phyloP scores from a whole-genome alignment of 129 eudicot species.

The Ambrosia artemisiifolia region DNA sequence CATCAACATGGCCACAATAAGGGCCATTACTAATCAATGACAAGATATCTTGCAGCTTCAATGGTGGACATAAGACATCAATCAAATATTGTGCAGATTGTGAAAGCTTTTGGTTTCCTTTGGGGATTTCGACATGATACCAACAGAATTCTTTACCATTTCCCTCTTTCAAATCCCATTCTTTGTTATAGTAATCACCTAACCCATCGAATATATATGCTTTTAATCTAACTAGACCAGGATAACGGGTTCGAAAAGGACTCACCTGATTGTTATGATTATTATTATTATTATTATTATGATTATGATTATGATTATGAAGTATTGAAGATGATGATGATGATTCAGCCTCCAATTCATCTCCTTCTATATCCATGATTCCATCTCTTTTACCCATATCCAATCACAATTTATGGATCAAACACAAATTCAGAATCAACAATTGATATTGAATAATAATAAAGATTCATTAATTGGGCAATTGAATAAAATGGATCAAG shows the following conservation, averaged over 20 bases:
- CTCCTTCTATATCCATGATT: slow-evolving; percentile 38
- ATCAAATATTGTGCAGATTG: slow-evolving; percentile 88
- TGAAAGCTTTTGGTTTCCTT: slow-evolving; percentile 76
- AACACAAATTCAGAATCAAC: not conserved
- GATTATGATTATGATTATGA: not conserved
- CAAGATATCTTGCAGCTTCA: slow-evolving; percentile 90
- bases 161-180: slow-evolving; percentile 87
- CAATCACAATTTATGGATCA: not conserved
- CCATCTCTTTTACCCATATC: slow-evolving; percentile 31
- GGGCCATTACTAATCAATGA: slow-evolving; percentile 88
- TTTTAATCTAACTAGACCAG: slow-evolving; percentile 61
- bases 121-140: slow-evolving; percentile 95
- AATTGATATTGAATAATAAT: not conserved
- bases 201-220: slow-evolving; percentile 92
- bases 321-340: not conserved
- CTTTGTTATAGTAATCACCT: slow-evolving; percentile 81
- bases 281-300: not conserved
- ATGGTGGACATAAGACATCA: slow-evolving; percentile 86
- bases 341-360: slow-evolving; percentile 48
- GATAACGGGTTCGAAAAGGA: slow-evolving; percentile 34
- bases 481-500: not conserved
- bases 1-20: slow-evolving; percentile 91
- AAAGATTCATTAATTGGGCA: too few relatives aligned
- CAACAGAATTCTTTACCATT: slow-evolving; percentile 82
- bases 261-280: slow-evolving; percentile 16